Conservation (phyloP, 306 rosid species). For the Inga leiocalycina region DNA sequence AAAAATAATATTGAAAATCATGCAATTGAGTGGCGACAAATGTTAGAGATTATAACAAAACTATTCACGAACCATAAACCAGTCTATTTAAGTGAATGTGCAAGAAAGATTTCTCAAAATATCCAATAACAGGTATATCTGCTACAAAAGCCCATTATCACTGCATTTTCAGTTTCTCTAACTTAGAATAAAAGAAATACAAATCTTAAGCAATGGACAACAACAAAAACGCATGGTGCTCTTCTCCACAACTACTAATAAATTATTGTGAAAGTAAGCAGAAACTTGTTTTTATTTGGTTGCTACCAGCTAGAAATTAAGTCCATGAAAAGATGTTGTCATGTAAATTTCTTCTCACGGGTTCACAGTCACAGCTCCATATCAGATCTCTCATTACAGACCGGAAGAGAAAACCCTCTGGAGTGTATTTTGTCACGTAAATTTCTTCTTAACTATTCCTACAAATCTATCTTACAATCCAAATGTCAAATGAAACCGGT, state of each 20-base stretch:
- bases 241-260: not conserved
- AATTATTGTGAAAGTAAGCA: not conserved
- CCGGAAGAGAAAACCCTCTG: not conserved
- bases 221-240: not conserved
- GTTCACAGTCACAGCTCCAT: not conserved
- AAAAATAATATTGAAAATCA: not conserved
- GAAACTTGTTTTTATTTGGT: not conserved
- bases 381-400: not conserved
- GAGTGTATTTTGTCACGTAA: not conserved
- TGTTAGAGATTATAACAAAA: not conserved
- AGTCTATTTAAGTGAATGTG: not conserved
- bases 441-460: not conserved
- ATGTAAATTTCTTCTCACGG: not conserved
- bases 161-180: no score
- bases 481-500: constrained; percentile 20
- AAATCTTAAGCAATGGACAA: not conserved
- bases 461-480: not conserved
- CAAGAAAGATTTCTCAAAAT: not conserved
- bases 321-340: not conserved
- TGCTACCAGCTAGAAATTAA: no score
- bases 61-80: not conserved
- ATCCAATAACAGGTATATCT: not conserved
- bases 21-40: not conserved
- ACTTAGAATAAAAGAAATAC: no score
- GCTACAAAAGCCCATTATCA: not conserved